Base-by-base conservation (phyloP, 768 basidiomycete genomes). In the Rhizopogon roseolus region DNA sequence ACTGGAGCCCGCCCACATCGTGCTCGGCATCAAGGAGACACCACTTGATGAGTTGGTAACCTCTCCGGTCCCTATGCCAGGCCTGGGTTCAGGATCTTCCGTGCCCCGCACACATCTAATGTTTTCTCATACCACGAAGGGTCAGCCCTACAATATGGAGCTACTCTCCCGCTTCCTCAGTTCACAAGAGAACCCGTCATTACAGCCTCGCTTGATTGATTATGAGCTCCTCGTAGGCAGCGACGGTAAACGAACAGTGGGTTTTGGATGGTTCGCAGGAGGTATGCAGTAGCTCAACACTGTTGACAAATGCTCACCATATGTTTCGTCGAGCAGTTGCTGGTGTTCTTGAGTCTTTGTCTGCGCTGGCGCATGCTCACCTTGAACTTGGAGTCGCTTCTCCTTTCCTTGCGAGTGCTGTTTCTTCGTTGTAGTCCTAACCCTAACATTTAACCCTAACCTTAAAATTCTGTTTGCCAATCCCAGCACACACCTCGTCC, bases 221-320 rank as follows among this genome's bases (percentile, higher is more conserved):
- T 94, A 91, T 61, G 94, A 97, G 63, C 79, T 94, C 3, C 70
- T 97, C 25, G 87, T 82, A 2, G 79, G 71, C 22, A 56, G 65
- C 5, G 71, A 73, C 25, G 88, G 86, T 4, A 88, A 88, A 66
- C 75, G 94, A 19, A 88, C 87, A 0, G 90, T 94, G 16, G 93
- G 86, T 0, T 96, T 97, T 71, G 94, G 93, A 1, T 93, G 86
- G 85, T 92, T 87, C 60, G 94, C 94, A 0, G 94, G 94, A 68
- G 88, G 90, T 91, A 54, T 49, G 81, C 61, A 25, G 29, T 1
- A 45, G 8, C 37, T 44, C 54, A 17, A 3, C 9, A 0, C 22
- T 2, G 41, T 27, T 53, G 27, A 40, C 38, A 55, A 27, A 14
- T n/a, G 42, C 8, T n/a, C 27, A 58, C 38, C 49, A 41, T 36